Conservation (phyloP, 2,329 filamentous ascomycete species). For the Pseudogymnoascus sp. region DNA sequence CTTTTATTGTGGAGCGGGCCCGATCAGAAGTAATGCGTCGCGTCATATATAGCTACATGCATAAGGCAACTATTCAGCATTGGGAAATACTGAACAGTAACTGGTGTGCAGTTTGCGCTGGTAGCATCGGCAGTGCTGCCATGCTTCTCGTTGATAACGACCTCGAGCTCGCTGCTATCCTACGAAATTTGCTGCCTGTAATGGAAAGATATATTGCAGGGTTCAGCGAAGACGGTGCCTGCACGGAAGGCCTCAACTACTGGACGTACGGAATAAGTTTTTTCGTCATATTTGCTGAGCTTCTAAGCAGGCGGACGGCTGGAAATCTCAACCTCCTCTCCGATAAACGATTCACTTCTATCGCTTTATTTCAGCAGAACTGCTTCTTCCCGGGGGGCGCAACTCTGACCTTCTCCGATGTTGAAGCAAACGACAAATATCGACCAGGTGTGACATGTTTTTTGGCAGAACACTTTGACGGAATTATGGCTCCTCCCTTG, state of each 20-base stretch:
- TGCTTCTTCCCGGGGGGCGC: not conserved
- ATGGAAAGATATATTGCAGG: not conserved
- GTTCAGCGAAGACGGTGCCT: slow-evolving; percentile 1
- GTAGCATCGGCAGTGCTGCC: not conserved
- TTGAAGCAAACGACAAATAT: slow-evolving; percentile 1
- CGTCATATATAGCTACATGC: not conserved
- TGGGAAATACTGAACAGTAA: not conserved
- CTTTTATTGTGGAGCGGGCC: not conserved
- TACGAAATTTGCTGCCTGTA: not conserved
- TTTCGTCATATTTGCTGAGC: not conserved
- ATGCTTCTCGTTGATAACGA: not conserved
- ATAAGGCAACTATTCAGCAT: not conserved
- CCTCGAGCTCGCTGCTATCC: not conserved
- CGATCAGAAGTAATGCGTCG: not conserved
- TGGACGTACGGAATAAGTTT: not conserved
- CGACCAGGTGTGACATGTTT: not conserved
- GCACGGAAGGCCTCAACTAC: not conserved
- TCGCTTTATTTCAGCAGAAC: slow-evolving; percentile 1
- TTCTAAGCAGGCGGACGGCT: not conserved
- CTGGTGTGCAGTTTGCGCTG: slow-evolving; percentile 1
- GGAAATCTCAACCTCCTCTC: not conserved
- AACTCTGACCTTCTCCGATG: not conserved
- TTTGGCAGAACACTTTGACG: not conserved
- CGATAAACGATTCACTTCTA: not conserved
- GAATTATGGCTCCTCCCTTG: not conserved